A percentile compares a stretch with the other conserved stretches of the same genome.
Evolutionary conservation across 306 rosid genomes (phyloP).

Genomic region (Prunus fruticosa): DNA sequence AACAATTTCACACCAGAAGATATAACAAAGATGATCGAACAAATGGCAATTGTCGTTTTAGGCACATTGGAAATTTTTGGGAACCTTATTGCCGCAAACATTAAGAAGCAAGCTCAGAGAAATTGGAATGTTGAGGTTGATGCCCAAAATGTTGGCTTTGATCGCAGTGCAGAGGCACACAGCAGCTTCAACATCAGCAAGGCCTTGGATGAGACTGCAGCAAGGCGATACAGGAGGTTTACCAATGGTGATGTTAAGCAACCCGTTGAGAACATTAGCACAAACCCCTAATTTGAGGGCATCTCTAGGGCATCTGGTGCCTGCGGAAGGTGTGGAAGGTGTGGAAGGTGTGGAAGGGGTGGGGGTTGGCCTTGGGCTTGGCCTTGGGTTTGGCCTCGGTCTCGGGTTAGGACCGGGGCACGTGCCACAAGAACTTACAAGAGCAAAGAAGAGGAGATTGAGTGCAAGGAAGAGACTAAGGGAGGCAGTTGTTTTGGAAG

Average conservation of each 20-base stretch:
- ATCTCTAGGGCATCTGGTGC: conserved; percentile 49
- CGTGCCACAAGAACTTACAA: conserved; percentile 49
- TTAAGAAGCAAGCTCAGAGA: conserved; percentile 73
- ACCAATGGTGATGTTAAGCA: conserved; percentile 51
- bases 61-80: conserved; percentile 51
- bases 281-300: conserved; percentile 64
- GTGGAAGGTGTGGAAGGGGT: no score
- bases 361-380: conserved; percentile 1
- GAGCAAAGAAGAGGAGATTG: conserved; percentile 70
- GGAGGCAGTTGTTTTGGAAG: conserved; percentile 51
- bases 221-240: conserved; percentile 61
- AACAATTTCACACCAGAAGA: neutral
- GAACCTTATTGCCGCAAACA: conserved; percentile 43
- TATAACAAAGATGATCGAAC: neutral
- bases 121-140: conserved; percentile 58
- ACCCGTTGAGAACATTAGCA: conserved; percentile 50
- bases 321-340: conserved; percentile 7
- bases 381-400: conserved; percentile 4
- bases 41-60: conserved; percentile 9
- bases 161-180: conserved; percentile 81
- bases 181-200: conserved; percentile 69
- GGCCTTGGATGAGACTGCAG: conserved; percentile 64
- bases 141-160: conserved; percentile 61
- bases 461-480: conserved; percentile 61
- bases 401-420: conserved; percentile 26